Conservation (phyloP, 2,329 filamentous ascomycete species). For the Colletotrichum sp. region DNA sequence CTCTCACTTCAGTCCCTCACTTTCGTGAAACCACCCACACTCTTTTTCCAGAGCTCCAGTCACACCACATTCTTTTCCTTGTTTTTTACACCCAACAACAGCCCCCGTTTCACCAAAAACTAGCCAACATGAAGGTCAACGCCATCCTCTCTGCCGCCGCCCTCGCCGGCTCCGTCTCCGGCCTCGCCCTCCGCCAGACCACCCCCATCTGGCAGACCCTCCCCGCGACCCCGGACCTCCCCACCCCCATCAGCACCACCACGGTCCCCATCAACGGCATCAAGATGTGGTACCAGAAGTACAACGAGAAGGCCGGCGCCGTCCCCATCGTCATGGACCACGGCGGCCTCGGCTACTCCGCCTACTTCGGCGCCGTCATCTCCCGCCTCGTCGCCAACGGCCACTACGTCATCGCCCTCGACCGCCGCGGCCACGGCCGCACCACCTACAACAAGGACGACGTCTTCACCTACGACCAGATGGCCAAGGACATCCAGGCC, state of each 20-base stretch:
- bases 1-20: constrained; percentile 7
- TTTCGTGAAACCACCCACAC: background rate
- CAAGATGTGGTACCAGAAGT: constrained; percentile 46
- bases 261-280: constrained; percentile 38
- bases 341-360: constrained; percentile 46
- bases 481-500: constrained; percentile 38
- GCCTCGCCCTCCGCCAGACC: constrained; percentile 27
- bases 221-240: constrained; percentile 41
- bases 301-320: constrained; percentile 37
- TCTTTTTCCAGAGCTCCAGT: background rate
- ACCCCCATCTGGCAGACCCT: constrained; percentile 37
- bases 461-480: constrained; percentile 42
- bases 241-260: constrained; percentile 33
- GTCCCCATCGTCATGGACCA: constrained; percentile 43
- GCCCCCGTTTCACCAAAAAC: background rate
- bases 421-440: constrained; percentile 46
- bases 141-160: background rate
- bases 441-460: constrained; percentile 39
- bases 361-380: constrained; percentile 45
- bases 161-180: constrained; percentile 11
- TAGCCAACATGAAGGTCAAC: constrained; percentile 7
- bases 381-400: constrained; percentile 32
- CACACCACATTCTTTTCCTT: background rate
- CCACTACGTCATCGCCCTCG: constrained; percentile 43
- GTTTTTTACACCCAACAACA: background rate